These are phyloP conservation scores for Podospora comata DNA, from an alignment of 495 filamentous ascomycete genomes.

Conservation along the genomic window DNA sequence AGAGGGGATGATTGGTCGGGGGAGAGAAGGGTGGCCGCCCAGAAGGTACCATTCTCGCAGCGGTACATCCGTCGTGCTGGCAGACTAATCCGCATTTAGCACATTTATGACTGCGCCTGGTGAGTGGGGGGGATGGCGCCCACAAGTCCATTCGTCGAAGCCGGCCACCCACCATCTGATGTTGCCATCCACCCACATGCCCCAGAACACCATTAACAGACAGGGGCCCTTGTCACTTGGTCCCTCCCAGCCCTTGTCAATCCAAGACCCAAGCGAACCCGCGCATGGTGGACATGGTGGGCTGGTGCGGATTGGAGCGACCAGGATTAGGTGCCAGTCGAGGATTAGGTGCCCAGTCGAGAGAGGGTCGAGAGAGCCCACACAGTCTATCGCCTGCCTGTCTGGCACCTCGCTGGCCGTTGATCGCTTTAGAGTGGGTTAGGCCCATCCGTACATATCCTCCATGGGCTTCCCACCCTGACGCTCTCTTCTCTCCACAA, in stretches of 20 bases:
- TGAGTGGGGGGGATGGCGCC: conserved; percentile 2
- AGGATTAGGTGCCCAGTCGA: too few relatives aligned
- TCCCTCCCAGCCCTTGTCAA: conserved; percentile 39
- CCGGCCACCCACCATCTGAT: conserved; percentile 33
- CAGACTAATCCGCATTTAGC: conserved; percentile 34
- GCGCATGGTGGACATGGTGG: conserved; percentile 32
- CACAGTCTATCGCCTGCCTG: conserved; percentile 18
- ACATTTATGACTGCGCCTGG: conserved; percentile 35
- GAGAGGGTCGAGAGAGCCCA: conserved; percentile 19
- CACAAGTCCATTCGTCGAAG: conserved; percentile 24
- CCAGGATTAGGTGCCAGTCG: conserved; percentile 18
- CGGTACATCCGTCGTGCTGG: conserved; percentile 31
- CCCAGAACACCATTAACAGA: conserved; percentile 43
- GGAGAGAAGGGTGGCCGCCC: not conserved
- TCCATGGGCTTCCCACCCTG: conserved; percentile 45
- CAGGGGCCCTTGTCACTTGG: conserved; percentile 29
- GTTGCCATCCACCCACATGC: conserved; percentile 46
- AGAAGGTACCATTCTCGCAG: conserved; percentile 24
- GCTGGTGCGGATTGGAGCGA: conserved; percentile 19
- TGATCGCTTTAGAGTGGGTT: conserved; percentile 31
- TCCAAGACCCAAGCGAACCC: conserved; percentile 43
- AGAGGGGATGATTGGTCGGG: conserved; percentile 12
- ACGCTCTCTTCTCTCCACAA: conserved; percentile 41
- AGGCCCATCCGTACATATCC: conserved; percentile 44
- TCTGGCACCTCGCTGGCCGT: conserved; percentile 35